Percentiles rank a stretch among this genome's conserved stretches.
Conservation (phyloP, 306 rosid species). For the Cicer judaicum region DNA sequence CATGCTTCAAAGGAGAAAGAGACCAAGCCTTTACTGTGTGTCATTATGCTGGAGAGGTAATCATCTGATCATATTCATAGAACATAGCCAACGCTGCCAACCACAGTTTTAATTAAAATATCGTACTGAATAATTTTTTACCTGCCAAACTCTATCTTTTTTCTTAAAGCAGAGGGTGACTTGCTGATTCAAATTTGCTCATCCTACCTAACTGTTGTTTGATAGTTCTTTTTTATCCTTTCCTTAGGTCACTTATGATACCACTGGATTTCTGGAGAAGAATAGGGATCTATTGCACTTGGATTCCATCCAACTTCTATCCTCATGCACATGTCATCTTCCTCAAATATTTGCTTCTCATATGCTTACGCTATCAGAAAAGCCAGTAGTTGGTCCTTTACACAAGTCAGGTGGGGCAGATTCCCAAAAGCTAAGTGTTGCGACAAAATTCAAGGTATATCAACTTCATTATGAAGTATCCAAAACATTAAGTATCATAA, state of each 20-base stretch:
- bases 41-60: conserved; percentile 99
- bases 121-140: not conserved
- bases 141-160: not conserved
- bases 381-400: conserved; percentile 77
- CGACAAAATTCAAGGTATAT: conserved; percentile 90
- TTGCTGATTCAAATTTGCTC: conserved; percentile 31
- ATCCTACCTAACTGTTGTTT: conserved; percentile 53
- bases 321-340: conserved; percentile 88
- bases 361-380: conserved; percentile 86
- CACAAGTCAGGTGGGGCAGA: conserved; percentile 95
- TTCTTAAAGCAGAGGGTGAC: conserved; percentile 8
- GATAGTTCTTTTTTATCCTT: conserved; percentile 52
- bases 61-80: conserved; percentile 41
- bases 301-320: conserved; percentile 93
- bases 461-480: conserved; percentile 30
- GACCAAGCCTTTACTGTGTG: conserved; percentile 80
- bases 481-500: conserved; percentile 5
- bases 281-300: conserved; percentile 92
- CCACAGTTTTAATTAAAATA: conserved; percentile 31
- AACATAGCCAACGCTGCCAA: not conserved
- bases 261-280: conserved; percentile 94
- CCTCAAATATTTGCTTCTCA: conserved; percentile 86
- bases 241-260: conserved; percentile 87
- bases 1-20: conserved; percentile 89
- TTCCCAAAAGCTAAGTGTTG: conserved; percentile 97